These are phyloP conservation scores for Clausena lansium DNA, from an alignment of 345 rosid genomes.

Conservation along the genomic window DNA sequence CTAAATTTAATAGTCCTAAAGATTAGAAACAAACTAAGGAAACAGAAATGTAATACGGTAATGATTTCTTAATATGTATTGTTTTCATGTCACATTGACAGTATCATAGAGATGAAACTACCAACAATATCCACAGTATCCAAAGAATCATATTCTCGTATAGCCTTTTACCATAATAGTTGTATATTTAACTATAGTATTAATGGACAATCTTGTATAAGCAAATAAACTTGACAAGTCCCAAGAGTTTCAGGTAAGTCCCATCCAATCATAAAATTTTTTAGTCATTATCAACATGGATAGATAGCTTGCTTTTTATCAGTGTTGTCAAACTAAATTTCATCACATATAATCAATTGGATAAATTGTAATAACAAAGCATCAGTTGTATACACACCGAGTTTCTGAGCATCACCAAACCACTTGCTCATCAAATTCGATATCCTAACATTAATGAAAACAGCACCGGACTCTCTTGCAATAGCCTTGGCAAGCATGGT, in stretches of 20 bases:
- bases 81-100: not conserved
- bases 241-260: not conserved
- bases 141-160: not conserved
- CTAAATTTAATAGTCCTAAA: not conserved
- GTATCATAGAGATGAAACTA: not conserved
- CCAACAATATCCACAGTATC: not conserved
- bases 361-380: not conserved
- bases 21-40: not conserved
- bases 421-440: conserved; percentile 96
- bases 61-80: too few species aligned
- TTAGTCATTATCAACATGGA: too few species aligned
- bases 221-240: not conserved
- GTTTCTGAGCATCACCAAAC: conserved; percentile 99
- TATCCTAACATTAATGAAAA: conserved; percentile 84
- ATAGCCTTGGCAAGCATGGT: conserved; percentile 99
- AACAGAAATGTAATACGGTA: too few species aligned
- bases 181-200: not conserved
- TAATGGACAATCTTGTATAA: not conserved
- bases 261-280: not conserved
- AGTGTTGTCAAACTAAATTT: not conserved
- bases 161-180: not conserved
- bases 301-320: too few species aligned
- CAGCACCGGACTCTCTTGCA: conserved; percentile 96
- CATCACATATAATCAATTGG: not conserved
- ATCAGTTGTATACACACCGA: conserved; percentile 52